Evolutionary conservation across 192 early-diverging fungal species (phyloP).

Genomic region (Radiomyces spectabilis): DNA sequence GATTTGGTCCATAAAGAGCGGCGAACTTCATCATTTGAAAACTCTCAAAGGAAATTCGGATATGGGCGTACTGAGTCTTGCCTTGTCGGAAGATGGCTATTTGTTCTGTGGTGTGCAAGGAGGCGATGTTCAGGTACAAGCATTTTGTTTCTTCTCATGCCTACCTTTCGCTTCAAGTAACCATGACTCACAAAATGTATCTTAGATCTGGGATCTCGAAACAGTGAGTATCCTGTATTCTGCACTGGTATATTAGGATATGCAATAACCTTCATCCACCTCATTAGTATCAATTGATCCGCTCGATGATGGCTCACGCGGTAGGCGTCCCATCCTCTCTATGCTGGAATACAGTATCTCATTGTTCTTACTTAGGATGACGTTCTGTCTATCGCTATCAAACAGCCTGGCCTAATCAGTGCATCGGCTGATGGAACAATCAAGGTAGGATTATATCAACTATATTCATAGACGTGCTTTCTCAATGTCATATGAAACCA

Average conservation of each 20-base stretch:
- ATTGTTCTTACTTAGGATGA: slow-evolving; percentile 46
- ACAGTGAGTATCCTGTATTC: slow-evolving; percentile 38
- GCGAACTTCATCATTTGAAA: slow-evolving; percentile 17
- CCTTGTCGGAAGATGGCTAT: slow-evolving; percentile 58
- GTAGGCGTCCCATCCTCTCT: too few species aligned
- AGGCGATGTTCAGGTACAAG: slow-evolving; percentile 50
- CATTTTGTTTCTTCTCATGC: not conserved
- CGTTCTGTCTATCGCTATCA: slow-evolving; percentile 47
- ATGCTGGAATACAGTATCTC: too few species aligned
- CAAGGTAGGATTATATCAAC: slow-evolving; percentile 40
- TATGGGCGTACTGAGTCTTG: slow-evolving; percentile 53
- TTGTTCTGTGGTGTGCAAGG: slow-evolving; percentile 70
- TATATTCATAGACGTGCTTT: too few species aligned
- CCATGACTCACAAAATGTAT: too few species aligned
- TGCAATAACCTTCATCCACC: not conserved
- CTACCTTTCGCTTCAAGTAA: not conserved
- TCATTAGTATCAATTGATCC: slow-evolving; percentile 34
- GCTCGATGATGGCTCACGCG: slow-evolving; percentile 46
- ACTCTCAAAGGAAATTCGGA: slow-evolving; percentile 27
- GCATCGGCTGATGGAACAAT: slow-evolving; percentile 65
- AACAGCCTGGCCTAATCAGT: slow-evolving; percentile 41
- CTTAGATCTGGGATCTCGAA: slow-evolving; percentile 67
- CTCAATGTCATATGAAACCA: too few species aligned
- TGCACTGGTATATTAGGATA: slow-evolving; percentile 17
- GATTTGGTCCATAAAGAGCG: slow-evolving; percentile 22